Percentiles rank a stretch among this genome's conserved stretches.
These are phyloP conservation scores for Leishmania turanica DNA, from an alignment of 208 protist species.

Conservation along the genomic window DNA sequence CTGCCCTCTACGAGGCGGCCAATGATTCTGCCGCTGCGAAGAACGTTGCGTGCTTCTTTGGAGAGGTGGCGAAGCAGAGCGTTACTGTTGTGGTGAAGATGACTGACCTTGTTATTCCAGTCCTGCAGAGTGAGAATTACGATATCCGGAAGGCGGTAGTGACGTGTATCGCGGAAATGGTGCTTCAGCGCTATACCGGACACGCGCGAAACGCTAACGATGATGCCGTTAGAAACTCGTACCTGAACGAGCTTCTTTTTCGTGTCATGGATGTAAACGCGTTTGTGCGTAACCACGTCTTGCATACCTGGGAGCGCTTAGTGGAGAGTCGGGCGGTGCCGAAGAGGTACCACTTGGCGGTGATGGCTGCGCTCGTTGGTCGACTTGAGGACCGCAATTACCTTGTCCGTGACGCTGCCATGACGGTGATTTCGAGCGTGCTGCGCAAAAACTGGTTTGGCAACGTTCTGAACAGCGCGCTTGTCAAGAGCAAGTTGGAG, in stretches of 20 bases:
- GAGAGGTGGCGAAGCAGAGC: constrained; percentile 74
- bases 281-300: constrained; percentile 85
- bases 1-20: constrained; percentile 64
- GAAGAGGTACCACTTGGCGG: constrained; percentile 69
- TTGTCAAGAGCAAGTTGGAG: constrained; percentile 56
- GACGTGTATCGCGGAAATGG: constrained; percentile 82
- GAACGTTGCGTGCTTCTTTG: constrained; percentile 80
- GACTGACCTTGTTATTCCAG: constrained; percentile 54
- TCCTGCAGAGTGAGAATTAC: constrained; percentile 83
- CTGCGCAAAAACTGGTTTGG: constrained; percentile 89
- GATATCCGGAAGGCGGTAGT: constrained; percentile 85
- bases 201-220: constrained; percentile 37
- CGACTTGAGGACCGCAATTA: constrained; percentile 87
- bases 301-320: constrained; percentile 81
- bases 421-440: constrained; percentile 67
- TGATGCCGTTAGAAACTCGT: constrained; percentile 55
- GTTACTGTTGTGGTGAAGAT: constrained; percentile 80
- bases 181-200: constrained; percentile 82
- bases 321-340: constrained; percentile 77
- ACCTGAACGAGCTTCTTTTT: constrained; percentile 85
- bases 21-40: constrained; percentile 58
- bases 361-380: constrained; percentile 70
- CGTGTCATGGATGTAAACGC: constrained; percentile 88
- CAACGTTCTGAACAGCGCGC: constrained; percentile 61
- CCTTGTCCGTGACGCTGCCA: constrained; percentile 81